A percentile compares a stretch with the other conserved stretches of the same genome.
phyloP scores from a whole-genome alignment of 768 basidiomycete genomes.

The Rhizopogon rudus region DNA sequence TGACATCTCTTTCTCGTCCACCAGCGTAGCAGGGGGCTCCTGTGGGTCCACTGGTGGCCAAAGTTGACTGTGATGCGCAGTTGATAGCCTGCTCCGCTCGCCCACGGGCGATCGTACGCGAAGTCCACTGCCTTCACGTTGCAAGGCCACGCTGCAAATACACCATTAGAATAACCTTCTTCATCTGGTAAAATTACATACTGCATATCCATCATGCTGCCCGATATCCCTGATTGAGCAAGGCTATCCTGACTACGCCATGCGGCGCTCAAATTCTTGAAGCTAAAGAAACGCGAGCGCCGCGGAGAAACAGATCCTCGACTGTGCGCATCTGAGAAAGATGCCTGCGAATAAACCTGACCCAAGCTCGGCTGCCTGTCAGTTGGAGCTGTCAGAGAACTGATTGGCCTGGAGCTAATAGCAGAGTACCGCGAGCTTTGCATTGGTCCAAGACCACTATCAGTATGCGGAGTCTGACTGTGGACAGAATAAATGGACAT shows the following conservation, averaged over 20 bases:
- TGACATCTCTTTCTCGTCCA: conserved; percentile 41
- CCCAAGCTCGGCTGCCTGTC: conserved; percentile 57
- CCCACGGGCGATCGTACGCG: conserved; percentile 25
- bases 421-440: conserved; percentile 61
- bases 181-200: conserved; percentile 38
- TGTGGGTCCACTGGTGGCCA: conserved; percentile 43
- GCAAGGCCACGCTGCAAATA: conserved; percentile 61
- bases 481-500: conserved; percentile 68
- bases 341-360: conserved; percentile 69
- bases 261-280: conserved; percentile 63
- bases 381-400: conserved; percentile 53
- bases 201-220: conserved; percentile 94
- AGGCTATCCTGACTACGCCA: conserved; percentile 82
- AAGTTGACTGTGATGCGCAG: conserved; percentile 45
- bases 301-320: conserved; percentile 62
- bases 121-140: conserved; percentile 49
- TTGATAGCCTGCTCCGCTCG: conserved; percentile 30
- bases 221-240: conserved; percentile 74
- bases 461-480: conserved; percentile 49
- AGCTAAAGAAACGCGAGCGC: conserved; percentile 73
- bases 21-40: conserved; percentile 9
- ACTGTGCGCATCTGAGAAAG: conserved; percentile 78
- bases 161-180: conserved; percentile 5
- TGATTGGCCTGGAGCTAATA: conserved; percentile 52
- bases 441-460: conserved; percentile 50